Base-by-base conservation (phyloP, 1,284 basidiomycete genomes). In the Sphagnurus paluster region DNA sequence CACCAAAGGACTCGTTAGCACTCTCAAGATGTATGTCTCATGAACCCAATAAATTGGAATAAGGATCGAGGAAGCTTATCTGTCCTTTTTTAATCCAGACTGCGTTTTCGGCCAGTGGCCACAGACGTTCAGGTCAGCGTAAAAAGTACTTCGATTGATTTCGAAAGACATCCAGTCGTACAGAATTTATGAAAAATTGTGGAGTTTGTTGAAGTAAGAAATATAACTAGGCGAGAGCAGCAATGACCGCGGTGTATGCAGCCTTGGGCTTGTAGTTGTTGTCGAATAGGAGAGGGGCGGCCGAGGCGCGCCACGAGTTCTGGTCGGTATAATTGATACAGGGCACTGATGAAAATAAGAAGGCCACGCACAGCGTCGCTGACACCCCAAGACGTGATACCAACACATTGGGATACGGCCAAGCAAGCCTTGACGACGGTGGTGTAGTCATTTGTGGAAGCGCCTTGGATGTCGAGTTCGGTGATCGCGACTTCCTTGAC, bases 301-400 rank as follows among this genome's bases (percentile, higher is more conserved):
- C 55, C 48, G 63, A 65, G 10, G 72, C 58, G 43, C 70, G 66
- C 73, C 74, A 76, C 5, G 73, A 77, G 58, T 75, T 70, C 68
- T 72, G 40, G 3, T 40, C 11, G 26, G 11, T 10, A 13, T 29
- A 26, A 20, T 14, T 29, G 10, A 42, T 19, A 39, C 13, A 8
- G 17, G 13, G 8, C 10, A 32, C 6, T 4, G 41, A 23, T 10
- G 28, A n/a, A 2, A 13, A 21, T 7, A 9, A 5, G 16, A 29
- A 30, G n/a, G 9, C 7, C 11, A 53, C 48, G 13, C 30, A 51
- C 49, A 19, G 24, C 46, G 29, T 51, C 46, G 14, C 38, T 48
- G 16, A 54, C 46, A 39, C 51, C 56, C 56, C 56, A 57, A 6
- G 11, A 41, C 21, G 56, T 75, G 55, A 74, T 72, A 30, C 69